A percentile compares a stretch with the other conserved stretches of the same genome.
Evolutionary conservation across 2,329 filamentous ascomycete genomes (phyloP).

Genomic region (Pseudogymnoascus sp.): DNA sequence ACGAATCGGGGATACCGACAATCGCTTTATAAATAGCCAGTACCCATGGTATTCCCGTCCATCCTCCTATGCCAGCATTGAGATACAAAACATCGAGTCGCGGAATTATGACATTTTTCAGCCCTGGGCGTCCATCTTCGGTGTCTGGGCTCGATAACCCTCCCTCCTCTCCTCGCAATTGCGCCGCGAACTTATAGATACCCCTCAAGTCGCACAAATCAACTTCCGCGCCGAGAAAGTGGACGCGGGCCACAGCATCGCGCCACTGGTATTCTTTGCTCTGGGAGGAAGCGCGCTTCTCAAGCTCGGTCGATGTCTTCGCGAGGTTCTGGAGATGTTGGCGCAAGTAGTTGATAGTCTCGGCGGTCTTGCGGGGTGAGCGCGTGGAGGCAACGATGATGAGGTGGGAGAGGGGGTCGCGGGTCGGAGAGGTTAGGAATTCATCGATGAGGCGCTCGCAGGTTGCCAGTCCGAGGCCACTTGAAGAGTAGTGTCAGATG

Average conservation of each 20-base stretch:
- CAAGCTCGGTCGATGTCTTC: slow-evolving; percentile 39
- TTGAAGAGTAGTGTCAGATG: slow-evolving; percentile 36
- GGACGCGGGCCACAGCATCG: slow-evolving; percentile 43
- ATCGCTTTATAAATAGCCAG: slow-evolving; percentile 40
- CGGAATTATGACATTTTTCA: slow-evolving; percentile 52
- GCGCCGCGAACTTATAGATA: slow-evolving; percentile 32
- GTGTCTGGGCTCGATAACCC: slow-evolving; percentile 26
- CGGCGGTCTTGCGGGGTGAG: slow-evolving; percentile 61
- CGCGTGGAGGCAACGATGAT: slow-evolving; percentile 80
- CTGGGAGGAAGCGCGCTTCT: slow-evolving; percentile 45
- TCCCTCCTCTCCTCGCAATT: slow-evolving; percentile 9
- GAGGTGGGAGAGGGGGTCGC: slow-evolving; percentile 59
- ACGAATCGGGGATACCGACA: not conserved
- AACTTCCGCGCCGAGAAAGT: slow-evolving; percentile 50
- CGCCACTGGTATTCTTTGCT: slow-evolving; percentile 41
- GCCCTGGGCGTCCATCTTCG: slow-evolving; percentile 22
- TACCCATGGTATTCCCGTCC: slow-evolving; percentile 69
- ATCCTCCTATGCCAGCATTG: slow-evolving; percentile 85
- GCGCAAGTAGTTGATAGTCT: slow-evolving; percentile 60
- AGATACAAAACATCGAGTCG: slow-evolving; percentile 72
- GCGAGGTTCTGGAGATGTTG: slow-evolving; percentile 52
- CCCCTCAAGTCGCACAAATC: slow-evolving; percentile 52
- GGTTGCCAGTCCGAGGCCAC: slow-evolving; percentile 79
- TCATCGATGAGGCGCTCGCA: slow-evolving; percentile 83
- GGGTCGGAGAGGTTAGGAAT: slow-evolving; percentile 64